Evolutionary conservation across 2,329 filamentous ascomycete genomes (phyloP).

Genomic region (Cladosporium cucumerinum): DNA sequence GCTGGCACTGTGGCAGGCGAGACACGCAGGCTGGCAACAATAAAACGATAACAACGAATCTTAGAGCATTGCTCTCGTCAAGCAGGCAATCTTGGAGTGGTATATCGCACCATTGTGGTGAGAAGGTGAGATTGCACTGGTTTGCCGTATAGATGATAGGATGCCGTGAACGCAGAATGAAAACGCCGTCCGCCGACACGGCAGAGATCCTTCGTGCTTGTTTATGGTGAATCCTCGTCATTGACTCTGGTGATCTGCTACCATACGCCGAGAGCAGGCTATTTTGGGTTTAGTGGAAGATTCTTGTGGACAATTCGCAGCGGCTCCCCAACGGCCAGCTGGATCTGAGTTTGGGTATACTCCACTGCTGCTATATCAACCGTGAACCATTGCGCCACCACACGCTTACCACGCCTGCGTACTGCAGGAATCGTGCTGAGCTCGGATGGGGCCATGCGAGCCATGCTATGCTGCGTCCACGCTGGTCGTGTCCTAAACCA

Average conservation of each 20-base stretch:
- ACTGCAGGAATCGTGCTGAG: not conserved
- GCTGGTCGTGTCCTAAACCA: not conserved
- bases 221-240: conserved; percentile 8
- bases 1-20: not conserved
- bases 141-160: not conserved
- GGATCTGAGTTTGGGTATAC: conserved; percentile 2
- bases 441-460: not conserved
- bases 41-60: not conserved
- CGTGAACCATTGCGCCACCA: not conserved
- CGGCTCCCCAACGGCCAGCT: conserved; percentile 14
- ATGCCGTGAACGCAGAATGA: not conserved
- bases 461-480: conserved; percentile 6
- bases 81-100: not conserved
- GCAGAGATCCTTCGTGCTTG: not conserved
- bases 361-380: conserved; percentile 7
- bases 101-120: not conserved
- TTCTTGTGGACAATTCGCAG: conserved; percentile 3
- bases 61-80: not conserved
- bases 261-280: not conserved
- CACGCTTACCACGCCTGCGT: not conserved
- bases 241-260: conserved; percentile 2
- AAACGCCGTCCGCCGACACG: conserved; percentile 5
- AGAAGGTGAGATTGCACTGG: not conserved
- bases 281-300: not conserved
- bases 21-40: conserved; percentile 3